Evolutionary conservation across 352 stramenopile species (phyloP).

Genomic region (Pelagophyceae sp.): DNA sequence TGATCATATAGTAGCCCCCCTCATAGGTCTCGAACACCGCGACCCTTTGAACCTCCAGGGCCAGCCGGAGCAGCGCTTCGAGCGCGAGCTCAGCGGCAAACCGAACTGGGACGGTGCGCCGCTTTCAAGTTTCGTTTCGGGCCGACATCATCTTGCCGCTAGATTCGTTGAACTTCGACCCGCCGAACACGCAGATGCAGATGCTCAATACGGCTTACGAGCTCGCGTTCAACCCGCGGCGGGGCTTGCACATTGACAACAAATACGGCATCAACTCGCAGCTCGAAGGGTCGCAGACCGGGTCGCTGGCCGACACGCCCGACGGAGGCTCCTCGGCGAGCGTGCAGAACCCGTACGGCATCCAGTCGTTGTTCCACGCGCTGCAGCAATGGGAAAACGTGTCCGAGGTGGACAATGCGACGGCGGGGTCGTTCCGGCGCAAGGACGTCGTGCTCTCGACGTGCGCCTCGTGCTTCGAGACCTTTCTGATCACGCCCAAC

Average conservation of each 20-base stretch:
- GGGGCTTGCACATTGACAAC: not conserved
- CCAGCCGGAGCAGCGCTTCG: too few relatives aligned
- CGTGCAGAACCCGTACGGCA: slow-evolving; percentile 18
- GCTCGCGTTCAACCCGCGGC: not conserved
- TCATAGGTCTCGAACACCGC: too few relatives aligned
- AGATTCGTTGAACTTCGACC: too few relatives aligned
- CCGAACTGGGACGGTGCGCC: too few relatives aligned
- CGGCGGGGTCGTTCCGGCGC: not conserved
- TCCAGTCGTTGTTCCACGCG: slow-evolving; percentile 24
- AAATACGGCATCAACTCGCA: slow-evolving; percentile 25
- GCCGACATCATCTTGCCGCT: too few relatives aligned
- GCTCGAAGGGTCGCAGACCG: slow-evolving; percentile 7
- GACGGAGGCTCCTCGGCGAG: not conserved
- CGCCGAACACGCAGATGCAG: too few relatives aligned
- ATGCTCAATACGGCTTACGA: not conserved
- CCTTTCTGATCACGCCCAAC: slow-evolving; percentile 17
- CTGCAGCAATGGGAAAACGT: slow-evolving; percentile 21
- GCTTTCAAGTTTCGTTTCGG: too few relatives aligned
- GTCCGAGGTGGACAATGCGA: not conserved
- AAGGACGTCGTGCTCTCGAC: not conserved
- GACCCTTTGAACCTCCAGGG: too few relatives aligned
- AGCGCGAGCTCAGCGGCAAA: too few relatives aligned
- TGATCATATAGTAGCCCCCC: too few relatives aligned
- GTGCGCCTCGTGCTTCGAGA: slow-evolving; percentile 24
- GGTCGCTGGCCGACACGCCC: slow-evolving; percentile 12